These are phyloP conservation scores for Amaranthus tricolor DNA, from an alignment of 179 eudicot genomes.

Conservation along the genomic window DNA sequence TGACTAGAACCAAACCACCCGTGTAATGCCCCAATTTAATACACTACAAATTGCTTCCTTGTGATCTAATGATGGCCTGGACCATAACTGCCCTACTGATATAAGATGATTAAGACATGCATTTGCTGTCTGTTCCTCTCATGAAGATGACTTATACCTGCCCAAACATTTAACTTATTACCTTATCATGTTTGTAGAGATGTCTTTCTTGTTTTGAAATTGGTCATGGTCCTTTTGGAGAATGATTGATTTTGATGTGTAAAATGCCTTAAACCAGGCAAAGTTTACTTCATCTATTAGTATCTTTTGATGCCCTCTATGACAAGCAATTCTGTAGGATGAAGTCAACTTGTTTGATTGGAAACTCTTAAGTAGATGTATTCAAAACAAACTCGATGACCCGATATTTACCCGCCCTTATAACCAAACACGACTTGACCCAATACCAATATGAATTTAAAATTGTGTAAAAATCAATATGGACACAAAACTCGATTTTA, in stretches of 20 bases:
- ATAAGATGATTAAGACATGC: neutral
- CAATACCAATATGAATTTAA: no score
- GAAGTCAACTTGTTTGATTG: constrained; percentile 1
- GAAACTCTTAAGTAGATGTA: neutral
- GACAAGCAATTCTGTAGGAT: neutral
- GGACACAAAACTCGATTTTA: no score
- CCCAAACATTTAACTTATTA: neutral
- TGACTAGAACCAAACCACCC: neutral
- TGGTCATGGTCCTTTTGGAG: constrained; percentile 1
- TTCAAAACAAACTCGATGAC: neutral
- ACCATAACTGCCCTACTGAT: neutral
- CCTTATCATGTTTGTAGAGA: constrained; percentile 4
- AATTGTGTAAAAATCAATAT: no score
- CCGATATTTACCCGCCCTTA: neutral
- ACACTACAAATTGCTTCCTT: neutral
- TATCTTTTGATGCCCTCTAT: constrained; percentile 2
- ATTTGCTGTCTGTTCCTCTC: constrained; percentile 6
- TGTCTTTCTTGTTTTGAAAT: neutral
- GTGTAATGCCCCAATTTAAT: neutral
- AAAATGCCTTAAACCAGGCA: constrained; percentile 2
- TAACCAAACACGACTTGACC: neutral
- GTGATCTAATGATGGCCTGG: neutral
- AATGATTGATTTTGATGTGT: constrained; percentile 11
- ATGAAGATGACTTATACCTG: constrained; percentile 14
- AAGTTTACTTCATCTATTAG: neutral